Percentiles rank a stretch among this genome's conserved stretches.
phyloP scores from a whole-genome alignment of 2,329 filamentous ascomycete genomes.

The Paecilomyces fulvus region DNA sequence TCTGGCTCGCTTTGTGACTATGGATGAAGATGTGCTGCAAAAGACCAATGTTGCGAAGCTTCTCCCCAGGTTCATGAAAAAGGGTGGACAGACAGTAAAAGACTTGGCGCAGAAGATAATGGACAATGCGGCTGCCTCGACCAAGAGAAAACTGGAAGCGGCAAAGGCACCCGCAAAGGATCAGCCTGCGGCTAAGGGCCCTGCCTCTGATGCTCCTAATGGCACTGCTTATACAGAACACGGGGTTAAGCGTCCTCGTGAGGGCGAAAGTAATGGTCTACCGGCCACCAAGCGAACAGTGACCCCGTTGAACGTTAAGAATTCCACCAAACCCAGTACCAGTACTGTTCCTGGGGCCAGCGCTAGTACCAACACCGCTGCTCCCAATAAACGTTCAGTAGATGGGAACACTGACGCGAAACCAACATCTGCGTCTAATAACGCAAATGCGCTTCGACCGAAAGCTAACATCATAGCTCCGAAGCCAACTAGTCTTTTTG shows the following conservation, averaged over 20 bases:
- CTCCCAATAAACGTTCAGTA: slow-evolving; percentile 18
- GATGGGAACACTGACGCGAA: slow-evolving; percentile 23
- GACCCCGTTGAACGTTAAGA: slow-evolving; percentile 26
- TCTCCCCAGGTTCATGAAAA: slow-evolving; percentile 49
- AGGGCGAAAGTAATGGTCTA: slow-evolving; percentile 26
- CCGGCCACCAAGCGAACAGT: slow-evolving; percentile 32
- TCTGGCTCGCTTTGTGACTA: slow-evolving; percentile 47
- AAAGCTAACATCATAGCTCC: slow-evolving; percentile 32
- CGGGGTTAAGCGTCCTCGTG: slow-evolving; percentile 32
- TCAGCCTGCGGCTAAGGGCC: slow-evolving; percentile 18
- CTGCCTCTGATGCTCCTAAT: slow-evolving; percentile 6
- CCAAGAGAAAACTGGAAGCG: slow-evolving; percentile 35
- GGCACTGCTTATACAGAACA: slow-evolving; percentile 13
- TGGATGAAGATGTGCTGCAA: slow-evolving; percentile 50
- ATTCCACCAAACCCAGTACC: slow-evolving; percentile 17
- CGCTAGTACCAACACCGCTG: slow-evolving; percentile 11
- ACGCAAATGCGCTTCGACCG: slow-evolving; percentile 19
- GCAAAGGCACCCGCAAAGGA: slow-evolving; percentile 30
- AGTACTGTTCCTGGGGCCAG: slow-evolving; percentile 7
- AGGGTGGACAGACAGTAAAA: slow-evolving; percentile 49
- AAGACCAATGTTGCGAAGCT: slow-evolving; percentile 54
- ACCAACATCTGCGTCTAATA: slow-evolving; percentile 12
- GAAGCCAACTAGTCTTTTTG: slow-evolving; percentile 39
- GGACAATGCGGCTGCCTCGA: slow-evolving; percentile 37
- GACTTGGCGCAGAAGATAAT: slow-evolving; percentile 48